Percentiles rank a stretch among this genome's conserved stretches.
Conservation (phyloP, 257 asterid species). For the Jaltomata sinuosa region DNA sequence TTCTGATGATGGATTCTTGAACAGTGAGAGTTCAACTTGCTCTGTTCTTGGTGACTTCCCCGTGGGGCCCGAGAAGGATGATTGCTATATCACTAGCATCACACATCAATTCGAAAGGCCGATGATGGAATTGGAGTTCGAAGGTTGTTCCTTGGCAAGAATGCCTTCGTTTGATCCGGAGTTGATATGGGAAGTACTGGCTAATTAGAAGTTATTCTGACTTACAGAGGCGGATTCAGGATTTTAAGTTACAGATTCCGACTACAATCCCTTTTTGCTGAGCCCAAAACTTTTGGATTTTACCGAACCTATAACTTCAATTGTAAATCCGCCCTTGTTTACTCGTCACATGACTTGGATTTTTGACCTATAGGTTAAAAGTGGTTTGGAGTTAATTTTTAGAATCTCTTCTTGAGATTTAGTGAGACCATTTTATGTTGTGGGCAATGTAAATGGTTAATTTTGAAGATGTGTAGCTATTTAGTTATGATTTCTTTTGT, state of each 20-base stretch:
- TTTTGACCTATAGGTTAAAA: background rate
- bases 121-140: conserved; percentile 25
- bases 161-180: conserved; percentile 90
- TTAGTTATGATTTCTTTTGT: background rate
- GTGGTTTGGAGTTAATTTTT: background rate
- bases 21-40: conserved; percentile 30
- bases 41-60: conserved; percentile 26
- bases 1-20: conserved; percentile 49
- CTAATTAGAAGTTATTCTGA: conserved; percentile 31
- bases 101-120: background rate
- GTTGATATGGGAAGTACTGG: conserved; percentile 84
- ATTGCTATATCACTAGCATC: background rate
- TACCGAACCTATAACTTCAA: background rate
- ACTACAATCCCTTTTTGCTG: background rate
- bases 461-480: background rate
- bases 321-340: background rate
- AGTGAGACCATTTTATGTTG: background rate
- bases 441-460: too few species aligned
- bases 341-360: background rate
- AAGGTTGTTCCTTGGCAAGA: conserved; percentile 51
- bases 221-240: background rate
- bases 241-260: background rate
- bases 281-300: background rate
- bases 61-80: background rate
- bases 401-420: background rate